Percentiles rank a stretch among this genome's conserved stretches.
Conservation (phyloP, 2,329 filamentous ascomycete species). For the Orbilia oligospora region DNA sequence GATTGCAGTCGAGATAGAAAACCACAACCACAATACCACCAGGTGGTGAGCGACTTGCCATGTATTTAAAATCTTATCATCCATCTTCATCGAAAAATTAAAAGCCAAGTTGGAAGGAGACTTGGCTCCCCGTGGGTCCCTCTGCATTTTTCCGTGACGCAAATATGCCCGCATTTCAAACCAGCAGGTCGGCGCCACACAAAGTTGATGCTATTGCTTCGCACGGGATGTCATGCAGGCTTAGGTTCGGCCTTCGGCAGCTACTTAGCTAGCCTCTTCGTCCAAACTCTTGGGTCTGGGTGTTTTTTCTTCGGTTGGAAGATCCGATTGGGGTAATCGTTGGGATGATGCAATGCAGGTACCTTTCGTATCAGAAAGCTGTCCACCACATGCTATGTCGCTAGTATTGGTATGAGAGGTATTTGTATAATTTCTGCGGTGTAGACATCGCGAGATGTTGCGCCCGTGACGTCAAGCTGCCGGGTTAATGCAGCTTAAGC, state of each 20-base stretch:
- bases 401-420: too few species aligned
- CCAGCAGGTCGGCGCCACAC: background rate
- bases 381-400: background rate
- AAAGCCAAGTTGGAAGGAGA: background rate
- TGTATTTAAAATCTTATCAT: background rate
- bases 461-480: too few species aligned
- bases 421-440: too few species aligned
- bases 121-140: background rate
- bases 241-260: constrained; percentile 6
- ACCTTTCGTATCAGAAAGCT: background rate
- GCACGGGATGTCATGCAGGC: constrained; percentile 16
- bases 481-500: too few species aligned
- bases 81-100: background rate
- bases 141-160: background rate
- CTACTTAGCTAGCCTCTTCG: background rate
- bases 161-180: constrained; percentile 17
- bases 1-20: background rate
- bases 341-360: constrained; percentile 34
- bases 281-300: constrained; percentile 1
- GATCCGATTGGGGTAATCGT: background rate
- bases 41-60: background rate
- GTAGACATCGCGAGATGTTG: too few species aligned
- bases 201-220: too few species aligned
- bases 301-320: constrained; percentile 8
- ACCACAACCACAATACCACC: background rate